Percentiles rank a stretch among this genome's conserved stretches.
Evolutionary conservation across 805 yeast species (phyloP).

Genomic region (Ogataea glucozyma): DNA sequence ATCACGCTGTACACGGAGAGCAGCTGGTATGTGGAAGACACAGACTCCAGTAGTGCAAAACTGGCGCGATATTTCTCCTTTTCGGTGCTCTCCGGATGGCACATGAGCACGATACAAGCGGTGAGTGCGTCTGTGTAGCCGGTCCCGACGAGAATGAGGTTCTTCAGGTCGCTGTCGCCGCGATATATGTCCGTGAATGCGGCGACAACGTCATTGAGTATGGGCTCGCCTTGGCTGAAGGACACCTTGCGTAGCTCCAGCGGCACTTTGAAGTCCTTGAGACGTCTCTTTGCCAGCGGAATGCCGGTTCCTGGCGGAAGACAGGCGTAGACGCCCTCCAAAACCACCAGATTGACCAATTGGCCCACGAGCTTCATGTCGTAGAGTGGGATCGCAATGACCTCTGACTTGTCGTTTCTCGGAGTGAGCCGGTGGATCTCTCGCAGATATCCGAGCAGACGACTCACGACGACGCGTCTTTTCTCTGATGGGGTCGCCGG

Average conservation of each 20-base stretch:
- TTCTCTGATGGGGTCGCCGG: conserved; percentile 4
- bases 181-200: conserved; percentile 39
- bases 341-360: conserved; percentile 61
- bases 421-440: conserved; percentile 42
- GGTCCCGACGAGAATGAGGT: conserved; percentile 60
- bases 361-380: conserved; percentile 77
- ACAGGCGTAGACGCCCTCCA: conserved; percentile 71
- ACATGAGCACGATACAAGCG: conserved; percentile 45
- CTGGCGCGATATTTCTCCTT: conserved; percentile 3
- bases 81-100: conserved; percentile 32
- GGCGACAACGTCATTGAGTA: conserved; percentile 30
- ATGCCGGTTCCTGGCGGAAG: conserved; percentile 59
- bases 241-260: conserved; percentile 26
- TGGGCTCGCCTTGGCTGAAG: conserved; percentile 15
- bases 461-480: conserved; percentile 34
- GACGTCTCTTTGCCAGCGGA: conserved; percentile 59
- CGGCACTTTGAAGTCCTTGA: conserved; percentile 46
- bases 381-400: conserved; percentile 72
- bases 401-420: conserved; percentile 33
- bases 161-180: conserved; percentile 49
- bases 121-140: conserved; percentile 64
- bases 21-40: conserved; percentile 68
- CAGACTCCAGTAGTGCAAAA: conserved; percentile 37
- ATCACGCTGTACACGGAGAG: conserved; percentile 61
- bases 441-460: conserved; percentile 38